Base-by-base conservation (phyloP, 176 grass and related monocot species). In the Neostapfia colusana region DNA sequence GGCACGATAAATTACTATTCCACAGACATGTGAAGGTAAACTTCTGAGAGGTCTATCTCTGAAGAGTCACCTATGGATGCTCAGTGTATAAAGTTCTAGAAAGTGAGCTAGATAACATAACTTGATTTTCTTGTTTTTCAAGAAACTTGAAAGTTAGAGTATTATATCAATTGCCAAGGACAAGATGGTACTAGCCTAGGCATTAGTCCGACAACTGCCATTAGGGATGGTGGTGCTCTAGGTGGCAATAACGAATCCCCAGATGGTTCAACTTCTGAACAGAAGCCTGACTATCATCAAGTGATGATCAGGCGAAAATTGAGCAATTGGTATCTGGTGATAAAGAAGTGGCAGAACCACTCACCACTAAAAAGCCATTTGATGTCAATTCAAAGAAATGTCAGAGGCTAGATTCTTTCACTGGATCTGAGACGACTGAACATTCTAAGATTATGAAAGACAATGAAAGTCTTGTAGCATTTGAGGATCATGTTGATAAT, bases 141-240 rank as follows among this genome's bases (percentile, higher is more conserved):
- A 87, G 89, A 82, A 55, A 82, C 84, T 38, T 78, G 67, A 54
- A 80, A 85, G 58, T 61, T 83, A 48, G 88, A 81, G 15, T 73
- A 88, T 83, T 74, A 82, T 65, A 64, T 60, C n/a, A 77, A 71
- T 68, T 81, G 85, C 50, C 37, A 58, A 75, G 90, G 61, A 71
- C 88, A 97, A 71, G 81, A 83, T 63, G 66, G 72, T 78, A 89
- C 70, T 75, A 35, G 67, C 20, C 54, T 76, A 74, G 34, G 41
- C 50, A 75, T 49, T 69, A 35, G 34, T 81, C 74, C 69, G 20
- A 64, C 73, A 80, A 62, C 31, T 17, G 73, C 23, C 13, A 77
- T 83, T 70, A 79, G 74, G 78, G 85, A 83, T 74, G 65, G 68
- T 69, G 74, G 41, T 73, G 53, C 74, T 84, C 76, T 50, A 71